phyloP scores from a whole-genome alignment of 108 stramenopile species.

The Fistulifera pelliculosa region DNA sequence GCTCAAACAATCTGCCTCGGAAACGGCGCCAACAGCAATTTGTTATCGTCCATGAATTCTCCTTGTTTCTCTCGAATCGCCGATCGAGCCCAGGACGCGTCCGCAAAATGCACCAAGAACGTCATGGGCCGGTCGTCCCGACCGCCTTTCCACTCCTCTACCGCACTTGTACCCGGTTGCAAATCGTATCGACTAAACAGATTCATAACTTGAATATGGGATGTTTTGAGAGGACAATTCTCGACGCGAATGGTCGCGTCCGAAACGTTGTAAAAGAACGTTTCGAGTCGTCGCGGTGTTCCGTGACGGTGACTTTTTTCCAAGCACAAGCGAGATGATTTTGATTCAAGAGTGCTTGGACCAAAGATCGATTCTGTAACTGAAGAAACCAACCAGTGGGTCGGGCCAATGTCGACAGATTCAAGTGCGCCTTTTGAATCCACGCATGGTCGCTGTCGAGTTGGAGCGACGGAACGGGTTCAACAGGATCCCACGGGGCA shows the following conservation, averaged over 20 bases:
- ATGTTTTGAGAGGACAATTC: slow-evolving; percentile 22
- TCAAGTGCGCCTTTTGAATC: slow-evolving; percentile 27
- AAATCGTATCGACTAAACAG: slow-evolving; percentile 33
- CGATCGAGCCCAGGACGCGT: slow-evolving; percentile 37
- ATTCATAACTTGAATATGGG: slow-evolving; percentile 15
- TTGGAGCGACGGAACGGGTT: neutral
- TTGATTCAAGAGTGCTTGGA: slow-evolving; percentile 22
- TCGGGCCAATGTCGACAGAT: slow-evolving; percentile 33
- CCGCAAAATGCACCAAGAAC: slow-evolving; percentile 37
- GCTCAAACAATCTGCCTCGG: slow-evolving; percentile 1
- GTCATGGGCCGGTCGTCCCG: slow-evolving; percentile 10
- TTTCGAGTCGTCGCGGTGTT: neutral
- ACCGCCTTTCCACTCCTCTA: too few species aligned
- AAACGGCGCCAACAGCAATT: neutral
- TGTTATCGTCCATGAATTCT: neutral
- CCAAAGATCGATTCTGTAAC: slow-evolving; percentile 31
- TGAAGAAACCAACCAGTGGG: slow-evolving; percentile 41
- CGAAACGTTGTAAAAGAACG: slow-evolving; percentile 1
- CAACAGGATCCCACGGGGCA: slow-evolving; percentile 17
- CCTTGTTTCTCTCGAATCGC: slow-evolving; percentile 43
- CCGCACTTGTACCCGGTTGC: neutral
- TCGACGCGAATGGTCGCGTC: slow-evolving; percentile 48
- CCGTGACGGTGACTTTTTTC: slow-evolving; percentile 20
- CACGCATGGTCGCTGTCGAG: neutral
- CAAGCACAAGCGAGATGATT: slow-evolving; percentile 10